Percentiles rank a stretch among this genome's conserved stretches.
Conservation (phyloP, 2,329 filamentous ascomycete species). For the Ophiocordyceps camponoti-leonardi region DNA sequence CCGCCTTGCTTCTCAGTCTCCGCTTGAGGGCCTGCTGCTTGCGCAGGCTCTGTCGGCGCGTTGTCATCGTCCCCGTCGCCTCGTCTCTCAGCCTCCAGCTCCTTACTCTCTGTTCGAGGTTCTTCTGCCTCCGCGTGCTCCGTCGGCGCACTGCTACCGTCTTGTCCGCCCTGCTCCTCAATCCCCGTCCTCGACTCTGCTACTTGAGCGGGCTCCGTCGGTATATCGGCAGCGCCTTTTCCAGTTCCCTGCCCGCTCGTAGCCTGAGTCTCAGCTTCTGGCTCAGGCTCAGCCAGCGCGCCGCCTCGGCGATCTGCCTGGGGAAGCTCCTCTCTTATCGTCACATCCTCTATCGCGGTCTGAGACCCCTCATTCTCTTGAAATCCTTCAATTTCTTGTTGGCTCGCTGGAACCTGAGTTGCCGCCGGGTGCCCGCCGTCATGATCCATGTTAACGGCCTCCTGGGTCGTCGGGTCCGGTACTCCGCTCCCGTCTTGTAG, state of each 20-base stretch:
- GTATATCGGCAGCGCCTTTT: conserved; percentile 1
- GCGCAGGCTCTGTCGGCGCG: too few relatives aligned
- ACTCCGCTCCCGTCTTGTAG: neutral
- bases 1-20: neutral
- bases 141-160: neutral
- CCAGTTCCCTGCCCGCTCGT: neutral
- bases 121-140: neutral
- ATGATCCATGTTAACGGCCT: neutral
- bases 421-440: neutral
- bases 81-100: too few relatives aligned
- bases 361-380: neutral
- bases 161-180: neutral
- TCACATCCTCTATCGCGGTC: neutral
- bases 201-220: neutral
- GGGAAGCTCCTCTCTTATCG: neutral
- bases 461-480: neutral
- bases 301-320: neutral
- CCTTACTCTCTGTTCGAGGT: too few relatives aligned
- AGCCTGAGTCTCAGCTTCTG: neutral
- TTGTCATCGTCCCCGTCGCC: too few relatives aligned
- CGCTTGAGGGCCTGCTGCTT: neutral
- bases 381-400: neutral
- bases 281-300: neutral
- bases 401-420: too few relatives aligned
- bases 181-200: too few relatives aligned